Evolutionary conservation across 2,329 filamentous ascomycete genomes (phyloP), one percentile per base, ranked within the genome.

Genomic region (Pestalotiopsis fici): DNA sequence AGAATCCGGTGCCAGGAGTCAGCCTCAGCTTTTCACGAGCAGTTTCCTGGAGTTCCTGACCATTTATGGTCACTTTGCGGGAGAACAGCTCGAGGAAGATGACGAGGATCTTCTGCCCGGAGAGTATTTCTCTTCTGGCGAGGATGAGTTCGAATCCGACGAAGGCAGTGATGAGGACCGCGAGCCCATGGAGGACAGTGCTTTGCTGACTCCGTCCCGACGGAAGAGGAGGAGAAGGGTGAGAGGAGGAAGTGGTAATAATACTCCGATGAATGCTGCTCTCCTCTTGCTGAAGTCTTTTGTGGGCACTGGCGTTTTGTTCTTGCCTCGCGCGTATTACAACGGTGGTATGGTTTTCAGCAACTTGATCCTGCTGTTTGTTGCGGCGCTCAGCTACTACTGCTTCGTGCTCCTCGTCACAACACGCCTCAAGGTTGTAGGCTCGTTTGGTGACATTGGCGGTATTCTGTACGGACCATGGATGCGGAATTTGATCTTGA

Each of bases 291-390:
- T 99, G 71, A 99, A 99, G 83, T 98, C 95, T 0, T 99, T 99
- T 77, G 96, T 99, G 60, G 96, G 97, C 23, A 99, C 96, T 0
- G 95, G 95, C 66, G 95, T 98, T 9, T 85, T 98, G 18, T 98
- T 98, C 82, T 83, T 98, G 39, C 95, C 95, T 0, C 90, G 94
- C 60, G 95, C 96, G 4, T 99, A 96, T 77, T 87, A 98, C 71
- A 99, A 97, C 75, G 96, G 96, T 65, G 96, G 96, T 67, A 98
- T 99, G 95, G 83, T 97, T 18, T 99, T 99, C 80, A 97, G 94
- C 74, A 97, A 97, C 76, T 71, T 97, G 64, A 92, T 99, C 18
- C 87, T 99, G n/a, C 84, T 99, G 25, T 87, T 86, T 50, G 93
- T 99, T 18, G 95, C 96, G 6, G 83, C 88, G 2, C 84, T 99